Percentiles rank a stretch among this genome's conserved stretches.
Conservation (phyloP, 2,329 filamentous ascomycete genomes). For the Claviceps africana region DNA sequence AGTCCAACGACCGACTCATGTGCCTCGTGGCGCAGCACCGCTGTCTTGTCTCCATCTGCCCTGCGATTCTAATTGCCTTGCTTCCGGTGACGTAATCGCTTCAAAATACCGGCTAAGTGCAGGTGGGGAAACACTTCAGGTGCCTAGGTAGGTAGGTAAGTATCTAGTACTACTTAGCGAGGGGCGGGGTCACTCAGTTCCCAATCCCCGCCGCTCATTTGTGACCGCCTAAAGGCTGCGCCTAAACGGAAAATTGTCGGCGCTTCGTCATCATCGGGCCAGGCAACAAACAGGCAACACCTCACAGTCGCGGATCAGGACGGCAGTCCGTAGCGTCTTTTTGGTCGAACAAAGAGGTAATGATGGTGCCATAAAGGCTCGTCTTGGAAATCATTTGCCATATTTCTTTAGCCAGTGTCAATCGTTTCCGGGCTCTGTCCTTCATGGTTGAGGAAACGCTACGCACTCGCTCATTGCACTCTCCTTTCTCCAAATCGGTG, state of each 20-base stretch:
- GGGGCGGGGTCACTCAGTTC: background rate
- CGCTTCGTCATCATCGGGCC: constrained; percentile 19
- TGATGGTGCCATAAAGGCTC: background rate
- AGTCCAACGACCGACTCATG: no score
- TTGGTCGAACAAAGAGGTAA: background rate
- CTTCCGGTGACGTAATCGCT: no score
- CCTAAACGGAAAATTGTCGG: constrained; percentile 22
- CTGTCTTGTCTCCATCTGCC: no score
- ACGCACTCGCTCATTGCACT: background rate
- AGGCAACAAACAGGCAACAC: constrained; percentile 4
- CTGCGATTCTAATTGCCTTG: no score
- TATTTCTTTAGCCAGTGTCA: background rate
- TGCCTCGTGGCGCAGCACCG: no score
- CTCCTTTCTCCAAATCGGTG: constrained; percentile 8
- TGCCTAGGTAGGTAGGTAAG: no score
- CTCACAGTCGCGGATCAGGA: constrained; percentile 4
- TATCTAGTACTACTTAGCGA: no score
- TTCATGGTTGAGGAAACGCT: constrained; percentile 14
- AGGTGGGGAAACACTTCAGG: no score
- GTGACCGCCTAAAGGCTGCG: constrained; percentile 14
- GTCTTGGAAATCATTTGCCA: background rate
- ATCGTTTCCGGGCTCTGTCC: background rate
- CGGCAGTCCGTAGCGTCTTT: background rate
- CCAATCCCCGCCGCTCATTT: constrained; percentile 11
- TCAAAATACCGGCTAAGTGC: no score